Conservation (phyloP, 257 asterid species). For the Ophiorrhiza pumila region DNA sequence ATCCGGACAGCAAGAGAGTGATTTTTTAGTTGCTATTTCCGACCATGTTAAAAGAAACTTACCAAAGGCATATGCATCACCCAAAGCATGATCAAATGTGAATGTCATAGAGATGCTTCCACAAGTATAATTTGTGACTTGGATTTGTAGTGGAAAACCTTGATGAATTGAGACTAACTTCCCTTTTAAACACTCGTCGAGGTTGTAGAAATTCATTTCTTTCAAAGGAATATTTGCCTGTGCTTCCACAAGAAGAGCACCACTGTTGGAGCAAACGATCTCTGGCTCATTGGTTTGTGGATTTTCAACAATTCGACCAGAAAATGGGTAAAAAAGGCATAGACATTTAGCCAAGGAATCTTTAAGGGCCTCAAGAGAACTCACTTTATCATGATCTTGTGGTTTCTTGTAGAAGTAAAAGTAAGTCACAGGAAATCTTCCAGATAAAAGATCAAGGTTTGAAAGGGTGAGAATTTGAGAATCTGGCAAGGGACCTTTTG, state of each 20-base stretch:
- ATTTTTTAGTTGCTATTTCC: conserved; percentile 33
- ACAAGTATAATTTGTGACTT: conserved; percentile 42
- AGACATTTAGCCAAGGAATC: conserved; percentile 48
- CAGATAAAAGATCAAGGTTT: conserved; percentile 58
- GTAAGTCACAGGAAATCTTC: conserved; percentile 61
- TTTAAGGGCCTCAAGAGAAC: conserved; percentile 20
- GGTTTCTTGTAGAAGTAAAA: conserved; percentile 36
- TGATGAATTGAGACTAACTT: conserved; percentile 29
- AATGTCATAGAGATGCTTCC: conserved; percentile 41
- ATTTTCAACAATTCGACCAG: conserved; percentile 44
- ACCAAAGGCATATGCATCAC: conserved; percentile 53
- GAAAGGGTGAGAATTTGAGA: conserved; percentile 38
- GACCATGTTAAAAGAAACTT: conserved; percentile 53
- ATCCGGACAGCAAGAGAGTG: conserved; percentile 37
- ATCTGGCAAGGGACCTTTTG: conserved; percentile 30
- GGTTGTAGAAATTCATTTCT: conserved; percentile 42
- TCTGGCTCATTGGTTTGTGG: conserved; percentile 40
- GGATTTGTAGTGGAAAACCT: conserved; percentile 37
- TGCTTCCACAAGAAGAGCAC: conserved; percentile 50
- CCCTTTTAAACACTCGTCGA: conserved; percentile 35
- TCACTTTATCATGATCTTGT: background rate
- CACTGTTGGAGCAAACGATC: conserved; percentile 44
- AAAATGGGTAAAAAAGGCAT: conserved; percentile 45
- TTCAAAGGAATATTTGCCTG: conserved; percentile 31
- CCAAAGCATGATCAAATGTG: conserved; percentile 63